Evolutionary conservation across 352 stramenopile genomes (phyloP), one percentile per base, ranked within the genome.

Genomic region (Pythium phragmitis): DNA sequence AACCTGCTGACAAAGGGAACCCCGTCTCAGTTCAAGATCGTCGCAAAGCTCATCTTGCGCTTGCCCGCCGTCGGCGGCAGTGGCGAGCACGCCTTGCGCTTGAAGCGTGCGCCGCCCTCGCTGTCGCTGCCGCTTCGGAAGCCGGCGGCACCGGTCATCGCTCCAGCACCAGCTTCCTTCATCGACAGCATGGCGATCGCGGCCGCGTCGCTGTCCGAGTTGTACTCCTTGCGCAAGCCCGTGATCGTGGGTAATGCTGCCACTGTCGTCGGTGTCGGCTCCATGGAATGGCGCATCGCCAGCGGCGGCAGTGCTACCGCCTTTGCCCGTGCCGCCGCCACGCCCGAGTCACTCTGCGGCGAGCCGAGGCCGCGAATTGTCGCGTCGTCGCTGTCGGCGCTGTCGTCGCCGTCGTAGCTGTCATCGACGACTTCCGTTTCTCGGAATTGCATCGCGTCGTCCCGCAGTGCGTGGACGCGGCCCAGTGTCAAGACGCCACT

Each of bases 41-140:
- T 88, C 17, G 87, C 87, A 46, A 95, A 85, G 56, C 85, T 92
- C 87, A 95, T 95, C 70, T 95, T 95, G 69, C 86, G 81, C 77
- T 91, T 94, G 42, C 83, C 75, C 17, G 69, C 66, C 17, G 54
- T 57, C 57, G 43, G 75, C 12, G 70, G 57, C 50, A 91, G 65
- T 33, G 80, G 80, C n/a, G 73, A 79, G 45, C 73, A 88, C 16
- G 82, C 85, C 64, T 93, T 91, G 55, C 85, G 83, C 73, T 89
- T 91, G 39, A 72, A 69, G 26, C 61, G 63, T 3, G 55, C 39
- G 28, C 47, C 36, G 19, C 60, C 59, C 55, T 79, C 65, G 43
- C 67, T 71, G 49, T 72, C 69, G 34, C 60, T 72, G 19, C 63
- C 64, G 53, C 62, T 69, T 55, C 62, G 62, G 41, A 69, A 60